These are phyloP conservation scores for Globisporangium polare DNA, from an alignment of 352 stramenopile genomes.

Conservation along the genomic window DNA sequence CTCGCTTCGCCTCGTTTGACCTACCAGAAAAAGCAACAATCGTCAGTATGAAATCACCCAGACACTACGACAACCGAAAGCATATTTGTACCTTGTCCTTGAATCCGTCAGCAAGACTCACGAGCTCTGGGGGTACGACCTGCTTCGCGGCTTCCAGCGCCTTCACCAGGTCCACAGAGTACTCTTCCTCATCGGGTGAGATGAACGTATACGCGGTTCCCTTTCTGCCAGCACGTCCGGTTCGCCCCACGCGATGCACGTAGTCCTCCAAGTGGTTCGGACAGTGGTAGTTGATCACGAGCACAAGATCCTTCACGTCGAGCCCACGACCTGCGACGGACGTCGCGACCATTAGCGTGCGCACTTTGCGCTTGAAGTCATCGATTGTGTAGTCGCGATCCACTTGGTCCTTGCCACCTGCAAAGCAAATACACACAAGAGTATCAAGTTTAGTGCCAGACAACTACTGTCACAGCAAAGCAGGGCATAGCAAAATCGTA, in stretches of 20 bases:
- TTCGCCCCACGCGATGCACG: constrained; percentile 98
- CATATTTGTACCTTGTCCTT: constrained; percentile 85
- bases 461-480: background rate
- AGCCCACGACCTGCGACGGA: constrained; percentile 96
- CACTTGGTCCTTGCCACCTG: constrained; percentile 98
- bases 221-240: constrained; percentile 93
- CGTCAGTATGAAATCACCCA: background rate
- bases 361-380: constrained; percentile 97
- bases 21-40: constrained; percentile 20
- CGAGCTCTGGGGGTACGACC: constrained; percentile 80
- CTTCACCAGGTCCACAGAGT: constrained; percentile 96
- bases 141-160: constrained; percentile 91
- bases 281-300: constrained; percentile 99
- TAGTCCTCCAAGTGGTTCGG: constrained; percentile 99
- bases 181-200: constrained; percentile 95
- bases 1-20: constrained; percentile 94
- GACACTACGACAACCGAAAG: background rate
- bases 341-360: constrained; percentile 93
- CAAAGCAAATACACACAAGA: constrained; percentile 12
- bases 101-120: constrained; percentile 91
- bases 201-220: constrained; percentile 99
- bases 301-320: constrained; percentile 97
- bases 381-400: constrained; percentile 98
- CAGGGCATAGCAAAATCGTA: constrained; percentile 18
- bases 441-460: constrained; percentile 1